Evolutionary conservation across 139 green algal species (phyloP), one percentile per base, ranked within the genome.

Genomic region (Auxenochlorella protothecoides): DNA sequence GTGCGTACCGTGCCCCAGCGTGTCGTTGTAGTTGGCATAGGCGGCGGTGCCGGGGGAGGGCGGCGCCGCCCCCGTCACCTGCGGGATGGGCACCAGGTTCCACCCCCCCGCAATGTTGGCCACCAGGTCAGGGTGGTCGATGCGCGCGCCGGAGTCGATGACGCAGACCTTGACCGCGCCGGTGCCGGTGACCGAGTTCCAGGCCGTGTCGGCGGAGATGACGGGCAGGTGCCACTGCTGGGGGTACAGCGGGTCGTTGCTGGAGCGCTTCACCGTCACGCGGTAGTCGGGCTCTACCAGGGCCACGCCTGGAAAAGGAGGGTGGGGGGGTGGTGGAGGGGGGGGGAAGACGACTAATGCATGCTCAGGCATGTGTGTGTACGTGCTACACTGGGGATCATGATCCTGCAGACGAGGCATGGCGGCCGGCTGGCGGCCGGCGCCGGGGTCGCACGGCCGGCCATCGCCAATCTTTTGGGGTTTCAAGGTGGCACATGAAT

Each of bases 121-220:
- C 14, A 52, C 66, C 6, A 93, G 72, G 68, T 91, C 85, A 8
- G 80, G 82, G 73, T 92, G 87, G 4, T 72, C 75, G 52, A 82
- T 61, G 53, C 90, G 78, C 3, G 85, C 72, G 15, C 89, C 89
- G 3, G 78, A 86, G 75, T 91, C 87, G 6, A 91, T 77, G 53
- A 94, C 78, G 61, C 87, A 89, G 5, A 94, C 86, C 27, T 88
- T 75, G 11, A 91, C 72, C 6, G 27, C 13, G 15, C 9, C 13
- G 56, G 61, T 71, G 44, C 79, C 79, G 6, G 68, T 78, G 53
- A 9, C 64, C 6, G 56, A 16, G 51, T 70, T 63, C 79, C 79
- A 84, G 9, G 79, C 79, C 27, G 10, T 15, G 13, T 62, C 4
- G 54, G n/a, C 63, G 3, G 10, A 15, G 54, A 80, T 70, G n/a